Percentiles rank a stretch among this genome's conserved stretches.
Conservation (phyloP, 495 filamentous ascomycete species). For the Schizothecium vesticola region DNA sequence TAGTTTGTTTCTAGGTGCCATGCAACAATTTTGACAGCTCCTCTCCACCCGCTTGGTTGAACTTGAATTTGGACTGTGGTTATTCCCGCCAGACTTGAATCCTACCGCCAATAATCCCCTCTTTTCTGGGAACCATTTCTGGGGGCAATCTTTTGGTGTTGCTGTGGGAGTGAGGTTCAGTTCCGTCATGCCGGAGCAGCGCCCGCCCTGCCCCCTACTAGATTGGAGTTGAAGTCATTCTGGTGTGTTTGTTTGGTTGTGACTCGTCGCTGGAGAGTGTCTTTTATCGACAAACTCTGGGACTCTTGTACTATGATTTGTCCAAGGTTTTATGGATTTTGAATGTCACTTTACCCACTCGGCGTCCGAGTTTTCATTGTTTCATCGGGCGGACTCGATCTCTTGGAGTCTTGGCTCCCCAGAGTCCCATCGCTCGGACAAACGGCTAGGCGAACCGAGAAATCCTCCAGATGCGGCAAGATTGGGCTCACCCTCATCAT, state of each 20-base stretch:
- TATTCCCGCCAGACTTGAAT: background rate
- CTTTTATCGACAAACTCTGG: no score
- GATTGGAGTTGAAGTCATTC: no score
- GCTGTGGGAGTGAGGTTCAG: background rate
- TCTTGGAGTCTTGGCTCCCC: background rate
- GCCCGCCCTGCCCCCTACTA: no score
- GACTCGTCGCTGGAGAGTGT: no score
- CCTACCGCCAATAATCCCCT: no score
- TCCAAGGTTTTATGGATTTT: no score
- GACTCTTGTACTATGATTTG: no score
- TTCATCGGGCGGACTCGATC: background rate
- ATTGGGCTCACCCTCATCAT: background rate
- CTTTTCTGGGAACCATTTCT: background rate
- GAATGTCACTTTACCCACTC: background rate
- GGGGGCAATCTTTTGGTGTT: background rate
- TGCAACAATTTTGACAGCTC: background rate
- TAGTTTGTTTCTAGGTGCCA: background rate
- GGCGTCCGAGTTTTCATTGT: background rate
- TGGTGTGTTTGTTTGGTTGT: no score
- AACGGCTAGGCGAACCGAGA: background rate
- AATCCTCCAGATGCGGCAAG: background rate
- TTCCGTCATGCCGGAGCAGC: no score
- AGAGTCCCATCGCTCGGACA: background rate
- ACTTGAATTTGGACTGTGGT: background rate
- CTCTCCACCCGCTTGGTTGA: background rate